Evolutionary conservation across 768 basidiomycete species (phyloP).

Genomic region (Suillus sp.): DNA sequence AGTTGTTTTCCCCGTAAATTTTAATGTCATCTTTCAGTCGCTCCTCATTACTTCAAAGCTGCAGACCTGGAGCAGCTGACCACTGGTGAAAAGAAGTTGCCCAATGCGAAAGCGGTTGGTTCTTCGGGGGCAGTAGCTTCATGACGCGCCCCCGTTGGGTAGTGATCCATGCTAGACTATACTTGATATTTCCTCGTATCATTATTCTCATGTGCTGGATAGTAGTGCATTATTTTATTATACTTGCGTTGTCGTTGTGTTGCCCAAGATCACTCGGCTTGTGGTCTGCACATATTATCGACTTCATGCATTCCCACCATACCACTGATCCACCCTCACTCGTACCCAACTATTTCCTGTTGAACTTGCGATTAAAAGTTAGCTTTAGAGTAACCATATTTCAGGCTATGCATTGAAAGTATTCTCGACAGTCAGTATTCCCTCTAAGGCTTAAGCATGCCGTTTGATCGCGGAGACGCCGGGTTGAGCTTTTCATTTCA

Average conservation of each 20-base stretch:
- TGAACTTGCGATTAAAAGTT: background rate
- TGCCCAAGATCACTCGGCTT: background rate
- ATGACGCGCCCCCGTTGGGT: background rate
- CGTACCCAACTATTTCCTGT: background rate
- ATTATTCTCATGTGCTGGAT: background rate
- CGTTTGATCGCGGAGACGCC: constrained; percentile 4
- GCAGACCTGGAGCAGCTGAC: constrained; percentile 81
- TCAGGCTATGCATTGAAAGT: background rate
- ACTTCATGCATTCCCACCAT: background rate
- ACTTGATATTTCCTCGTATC: background rate
- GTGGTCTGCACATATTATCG: background rate
- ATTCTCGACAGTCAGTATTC: background rate
- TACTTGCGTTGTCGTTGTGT: background rate
- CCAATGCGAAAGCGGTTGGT: constrained; percentile 73
- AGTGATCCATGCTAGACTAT: background rate
- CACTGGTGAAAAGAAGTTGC: constrained; percentile 90
- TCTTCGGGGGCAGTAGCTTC: constrained; percentile 23
- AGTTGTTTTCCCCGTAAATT: background rate
- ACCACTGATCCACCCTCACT: background rate
- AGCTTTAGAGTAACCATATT: background rate
- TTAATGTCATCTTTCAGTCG: constrained; percentile 52
- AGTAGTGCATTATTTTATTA: background rate
- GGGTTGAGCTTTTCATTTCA: constrained; percentile 10
- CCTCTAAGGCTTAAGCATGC: too few relatives aligned
- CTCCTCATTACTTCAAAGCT: constrained; percentile 94